Evolutionary conservation across 1,139 yeast species (phyloP).

Genomic region (Kodamaea plutei): DNA sequence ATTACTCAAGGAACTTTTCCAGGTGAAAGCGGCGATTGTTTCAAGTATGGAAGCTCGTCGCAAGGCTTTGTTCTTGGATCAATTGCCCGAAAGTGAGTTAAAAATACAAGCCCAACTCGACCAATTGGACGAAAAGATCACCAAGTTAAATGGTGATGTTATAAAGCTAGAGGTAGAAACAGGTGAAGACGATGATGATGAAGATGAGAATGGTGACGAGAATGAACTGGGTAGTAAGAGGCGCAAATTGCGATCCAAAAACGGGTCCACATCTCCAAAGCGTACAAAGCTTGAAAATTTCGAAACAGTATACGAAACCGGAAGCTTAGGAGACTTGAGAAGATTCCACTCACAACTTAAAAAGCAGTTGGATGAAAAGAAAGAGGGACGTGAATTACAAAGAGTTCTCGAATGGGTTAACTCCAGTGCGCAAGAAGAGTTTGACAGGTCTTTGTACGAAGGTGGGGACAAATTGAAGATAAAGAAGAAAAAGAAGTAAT

Average conservation of each 20-base stretch:
- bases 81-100: slow-evolving; percentile 38
- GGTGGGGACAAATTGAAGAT: slow-evolving; percentile 45
- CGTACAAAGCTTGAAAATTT: slow-evolving; percentile 24
- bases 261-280: slow-evolving; percentile 12
- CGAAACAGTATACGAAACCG: slow-evolving; percentile 27
- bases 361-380: slow-evolving; percentile 26
- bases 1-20: slow-evolving; percentile 58
- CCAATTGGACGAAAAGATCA: slow-evolving; percentile 17
- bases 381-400: slow-evolving; percentile 36
- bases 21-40: slow-evolving; percentile 50
- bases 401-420: slow-evolving; percentile 62
- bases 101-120: slow-evolving; percentile 33
- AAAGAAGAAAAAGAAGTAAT: slow-evolving; percentile 17
- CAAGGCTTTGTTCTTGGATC: slow-evolving; percentile 45
- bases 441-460: slow-evolving; percentile 53
- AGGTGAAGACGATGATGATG: slow-evolving; percentile 19
- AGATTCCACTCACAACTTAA: slow-evolving; percentile 23
- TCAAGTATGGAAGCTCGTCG: slow-evolving; percentile 59
- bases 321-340: slow-evolving; percentile 29
- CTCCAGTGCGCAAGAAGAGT: slow-evolving; percentile 47
- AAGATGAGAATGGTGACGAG: slow-evolving; percentile 19
- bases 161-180: slow-evolving; percentile 5
- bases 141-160: too few relatives aligned
- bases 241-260: slow-evolving; percentile 15
- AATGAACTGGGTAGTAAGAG: slow-evolving; percentile 15